phyloP scores from a whole-genome alignment of 345 rosid species.

The Citrus hindsii region DNA sequence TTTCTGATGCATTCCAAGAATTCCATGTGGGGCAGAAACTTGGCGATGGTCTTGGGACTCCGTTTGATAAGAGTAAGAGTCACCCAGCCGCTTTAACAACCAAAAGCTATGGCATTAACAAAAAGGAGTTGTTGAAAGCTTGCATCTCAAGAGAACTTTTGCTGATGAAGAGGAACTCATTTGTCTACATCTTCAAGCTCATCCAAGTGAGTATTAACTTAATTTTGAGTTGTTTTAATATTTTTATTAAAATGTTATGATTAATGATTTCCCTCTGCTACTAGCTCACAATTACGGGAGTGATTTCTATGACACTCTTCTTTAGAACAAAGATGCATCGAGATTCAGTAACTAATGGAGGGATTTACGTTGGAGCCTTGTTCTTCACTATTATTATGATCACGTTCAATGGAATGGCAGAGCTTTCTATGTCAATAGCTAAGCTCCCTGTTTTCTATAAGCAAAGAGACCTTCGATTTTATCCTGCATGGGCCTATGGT shows the following conservation, averaged over 20 bases:
- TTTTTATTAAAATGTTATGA: neutral
- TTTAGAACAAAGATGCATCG: slow-evolving; percentile 55
- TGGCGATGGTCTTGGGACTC: slow-evolving; percentile 21
- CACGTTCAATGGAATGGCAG: slow-evolving; percentile 70
- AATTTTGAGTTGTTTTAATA: neutral
- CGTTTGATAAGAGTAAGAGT: slow-evolving; percentile 29
- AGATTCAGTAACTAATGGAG: slow-evolving; percentile 40
- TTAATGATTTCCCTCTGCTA: neutral
- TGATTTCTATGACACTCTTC: slow-evolving; percentile 48
- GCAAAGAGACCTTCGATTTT: slow-evolving; percentile 49
- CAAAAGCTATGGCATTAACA: slow-evolving; percentile 29
- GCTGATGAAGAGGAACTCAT: slow-evolving; percentile 45
- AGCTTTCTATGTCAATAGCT: slow-evolving; percentile 63
- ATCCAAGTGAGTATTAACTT: slow-evolving; percentile 20
- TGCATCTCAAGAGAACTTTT: slow-evolving; percentile 31
- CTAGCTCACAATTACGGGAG: slow-evolving; percentile 40
- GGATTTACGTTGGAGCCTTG: slow-evolving; percentile 55
- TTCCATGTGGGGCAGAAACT: slow-evolving; percentile 24
- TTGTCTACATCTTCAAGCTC: slow-evolving; percentile 39
- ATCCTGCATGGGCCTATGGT: neutral
- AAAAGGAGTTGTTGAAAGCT: slow-evolving; percentile 33
- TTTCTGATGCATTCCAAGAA: slow-evolving; percentile 28
- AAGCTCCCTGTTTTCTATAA: slow-evolving; percentile 87
- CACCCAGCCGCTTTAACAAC: slow-evolving; percentile 43
- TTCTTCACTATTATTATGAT: slow-evolving; percentile 45